phyloP scores from a whole-genome alignment of 148 eudicot genomes.

The Bassia scoparia region DNA sequence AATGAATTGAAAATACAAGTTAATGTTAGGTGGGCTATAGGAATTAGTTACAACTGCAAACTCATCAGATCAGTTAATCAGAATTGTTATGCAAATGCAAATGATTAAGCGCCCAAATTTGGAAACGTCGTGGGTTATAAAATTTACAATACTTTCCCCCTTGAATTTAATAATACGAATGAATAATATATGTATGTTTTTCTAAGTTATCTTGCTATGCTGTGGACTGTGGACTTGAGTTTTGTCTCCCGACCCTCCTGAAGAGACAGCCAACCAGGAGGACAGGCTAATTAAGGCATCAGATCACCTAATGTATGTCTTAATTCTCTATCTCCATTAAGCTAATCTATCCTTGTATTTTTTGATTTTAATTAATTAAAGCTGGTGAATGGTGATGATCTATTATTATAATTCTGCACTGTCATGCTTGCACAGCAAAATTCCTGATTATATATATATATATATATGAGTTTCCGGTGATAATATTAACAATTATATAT shows the following conservation, averaged over 20 bases:
- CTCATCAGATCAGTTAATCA: neutral
- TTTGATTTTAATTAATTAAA: too few species aligned
- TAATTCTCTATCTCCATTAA: slow-evolving; percentile 20
- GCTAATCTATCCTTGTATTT: slow-evolving; percentile 17
- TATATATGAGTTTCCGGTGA: slow-evolving; percentile 30
- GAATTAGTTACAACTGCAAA: slow-evolving; percentile 7
- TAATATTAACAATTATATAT: slow-evolving; percentile 39
- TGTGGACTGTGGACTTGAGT: too few species aligned
- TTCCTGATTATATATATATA: slow-evolving; percentile 14
- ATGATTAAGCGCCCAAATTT: slow-evolving; percentile 17
- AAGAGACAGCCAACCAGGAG: slow-evolving; percentile 26
- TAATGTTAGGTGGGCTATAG: neutral
- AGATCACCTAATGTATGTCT: slow-evolving; percentile 12
- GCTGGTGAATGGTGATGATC: too few species aligned
- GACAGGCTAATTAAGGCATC: slow-evolving; percentile 17
- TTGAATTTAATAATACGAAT: too few species aligned
- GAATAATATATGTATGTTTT: neutral
- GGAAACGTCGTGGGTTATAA: neutral
- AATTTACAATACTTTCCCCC: slow-evolving; percentile 8
- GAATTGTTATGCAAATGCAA: neutral
- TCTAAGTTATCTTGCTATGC: neutral
- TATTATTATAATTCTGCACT: too few species aligned
- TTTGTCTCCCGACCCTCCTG: slow-evolving; percentile 25
- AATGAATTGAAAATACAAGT: too few species aligned
- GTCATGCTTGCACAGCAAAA: slow-evolving; percentile 36